A percentile compares a stretch with the other conserved stretches of the same genome.
phyloP scores from a whole-genome alignment of 208 protist species.

The Acanthamoeba polyphaga region DNA sequence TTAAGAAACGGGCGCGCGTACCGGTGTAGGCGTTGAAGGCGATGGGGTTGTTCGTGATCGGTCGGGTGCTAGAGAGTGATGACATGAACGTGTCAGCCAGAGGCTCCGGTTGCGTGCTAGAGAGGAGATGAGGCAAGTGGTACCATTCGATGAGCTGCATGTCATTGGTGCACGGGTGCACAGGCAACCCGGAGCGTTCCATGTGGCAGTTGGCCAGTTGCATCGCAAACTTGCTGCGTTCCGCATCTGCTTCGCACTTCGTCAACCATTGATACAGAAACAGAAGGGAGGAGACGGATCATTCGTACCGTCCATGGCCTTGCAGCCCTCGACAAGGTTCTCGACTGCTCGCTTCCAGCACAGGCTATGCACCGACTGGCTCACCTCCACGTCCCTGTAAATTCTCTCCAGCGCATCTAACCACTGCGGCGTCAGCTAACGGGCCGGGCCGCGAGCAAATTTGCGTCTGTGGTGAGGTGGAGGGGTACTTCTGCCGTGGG shows the following conservation, averaged over 20 bases:
- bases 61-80: neutral
- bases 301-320: constrained; percentile 21
- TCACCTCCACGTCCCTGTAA: neutral
- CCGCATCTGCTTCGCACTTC: neutral
- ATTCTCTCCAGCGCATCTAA: constrained; percentile 37
- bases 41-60: constrained; percentile 30
- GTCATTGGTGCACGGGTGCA: constrained; percentile 5
- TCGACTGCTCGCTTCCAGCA: constrained; percentile 39
- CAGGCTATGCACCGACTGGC: constrained; percentile 1
- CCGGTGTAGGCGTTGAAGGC: constrained; percentile 59
- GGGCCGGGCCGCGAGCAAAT: neutral
- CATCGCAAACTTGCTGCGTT: constrained; percentile 48
- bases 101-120: neutral
- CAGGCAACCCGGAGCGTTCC: neutral
- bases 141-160: constrained; percentile 57
- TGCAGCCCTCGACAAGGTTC: constrained; percentile 25
- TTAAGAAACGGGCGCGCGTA: neutral
- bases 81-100: neutral
- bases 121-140: neutral
- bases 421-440: neutral
- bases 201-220: constrained; percentile 51
- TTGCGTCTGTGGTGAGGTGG: neutral
- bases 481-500: neutral
- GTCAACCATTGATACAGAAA: neutral
- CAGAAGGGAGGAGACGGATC: neutral